Conservation (phyloP, 1,139 yeast species). For the Geotrichum candidum region DNA sequence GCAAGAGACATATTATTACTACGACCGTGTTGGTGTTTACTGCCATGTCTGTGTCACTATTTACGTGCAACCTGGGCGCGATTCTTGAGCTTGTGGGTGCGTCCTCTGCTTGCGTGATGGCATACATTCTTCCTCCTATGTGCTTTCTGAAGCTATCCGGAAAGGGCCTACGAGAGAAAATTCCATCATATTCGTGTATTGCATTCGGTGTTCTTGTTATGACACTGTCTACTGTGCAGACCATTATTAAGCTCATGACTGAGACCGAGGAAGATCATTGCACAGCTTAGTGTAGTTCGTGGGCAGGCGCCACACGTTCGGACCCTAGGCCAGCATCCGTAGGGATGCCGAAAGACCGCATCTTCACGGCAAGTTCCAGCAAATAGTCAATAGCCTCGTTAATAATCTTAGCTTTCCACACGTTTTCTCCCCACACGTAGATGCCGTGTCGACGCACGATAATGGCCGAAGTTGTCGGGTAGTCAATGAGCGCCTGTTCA, state of each 20-base stretch:
- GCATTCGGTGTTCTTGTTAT: conserved; percentile 70
- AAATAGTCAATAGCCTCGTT: conserved; percentile 91
- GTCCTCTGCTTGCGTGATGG: conserved; percentile 87
- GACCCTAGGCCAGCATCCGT: conserved; percentile 24
- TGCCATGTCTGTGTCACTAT: conserved; percentile 69
- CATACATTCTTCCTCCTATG: conserved; percentile 83
- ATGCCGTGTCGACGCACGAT: conserved; percentile 91
- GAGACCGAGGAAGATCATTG: conserved; percentile 28
- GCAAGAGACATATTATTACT: conserved; percentile 48
- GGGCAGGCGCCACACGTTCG: neutral
- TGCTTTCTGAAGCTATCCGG: conserved; percentile 66
- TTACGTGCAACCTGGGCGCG: conserved; percentile 85
- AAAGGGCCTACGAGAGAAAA: conserved; percentile 40
- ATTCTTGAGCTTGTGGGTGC: conserved; percentile 87
- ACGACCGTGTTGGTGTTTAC: conserved; percentile 62
- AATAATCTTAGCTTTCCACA: conserved; percentile 88
- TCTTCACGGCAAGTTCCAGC: conserved; percentile 75
- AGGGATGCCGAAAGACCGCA: conserved; percentile 45
- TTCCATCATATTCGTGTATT: conserved; percentile 57
- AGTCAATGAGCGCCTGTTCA: conserved; percentile 54
- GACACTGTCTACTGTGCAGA: conserved; percentile 72
- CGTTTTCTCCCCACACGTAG: conserved; percentile 90
- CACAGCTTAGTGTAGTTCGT: neutral
- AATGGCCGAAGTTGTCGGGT: conserved; percentile 79
- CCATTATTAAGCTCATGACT: conserved; percentile 50